A percentile compares a stretch with the other conserved stretches of the same genome.
These are phyloP conservation scores for Colletotrichum liriopes DNA, from an alignment of 2,329 filamentous ascomycete species.

Conservation along the genomic window DNA sequence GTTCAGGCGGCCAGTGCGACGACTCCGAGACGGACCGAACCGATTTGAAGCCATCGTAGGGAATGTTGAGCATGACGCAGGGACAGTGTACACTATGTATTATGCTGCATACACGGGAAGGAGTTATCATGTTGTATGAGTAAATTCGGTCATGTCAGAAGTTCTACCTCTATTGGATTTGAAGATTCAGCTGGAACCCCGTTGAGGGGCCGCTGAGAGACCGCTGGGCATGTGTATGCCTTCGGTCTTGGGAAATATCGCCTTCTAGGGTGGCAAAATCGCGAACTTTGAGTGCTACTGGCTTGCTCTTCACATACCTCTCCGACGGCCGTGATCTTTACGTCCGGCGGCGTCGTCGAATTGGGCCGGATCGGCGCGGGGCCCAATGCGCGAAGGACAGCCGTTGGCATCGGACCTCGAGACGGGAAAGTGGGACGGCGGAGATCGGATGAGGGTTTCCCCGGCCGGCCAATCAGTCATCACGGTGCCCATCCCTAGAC, in stretches of 20 bases:
- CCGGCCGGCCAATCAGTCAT: conserved; percentile 31
- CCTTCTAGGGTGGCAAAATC: neutral
- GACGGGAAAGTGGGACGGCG: neutral
- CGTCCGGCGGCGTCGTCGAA: neutral
- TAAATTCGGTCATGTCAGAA: conserved; percentile 6
- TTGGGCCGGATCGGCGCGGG: neutral
- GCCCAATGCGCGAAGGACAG: neutral
- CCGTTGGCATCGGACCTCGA: neutral
- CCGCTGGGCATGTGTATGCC: neutral
- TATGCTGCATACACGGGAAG: conserved; percentile 14
- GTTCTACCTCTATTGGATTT: neutral
- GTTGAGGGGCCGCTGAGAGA: neutral
- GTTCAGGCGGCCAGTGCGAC: neutral
- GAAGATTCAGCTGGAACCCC: neutral
- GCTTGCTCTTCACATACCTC: no score
- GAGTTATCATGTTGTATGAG: conserved; percentile 26
- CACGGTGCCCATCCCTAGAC: conserved; percentile 1
- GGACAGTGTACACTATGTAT: conserved; percentile 35
- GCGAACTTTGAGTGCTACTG: rapidly evolving
- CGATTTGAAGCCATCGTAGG: neutral
- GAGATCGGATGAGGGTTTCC: conserved; percentile 14
- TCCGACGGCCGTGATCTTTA: no score
- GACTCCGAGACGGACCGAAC: neutral
- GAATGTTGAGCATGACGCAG: neutral
- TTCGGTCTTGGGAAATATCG: neutral